Conservation (phyloP, 345 rosid genomes). For the Aquilaria malaccensis region DNA sequence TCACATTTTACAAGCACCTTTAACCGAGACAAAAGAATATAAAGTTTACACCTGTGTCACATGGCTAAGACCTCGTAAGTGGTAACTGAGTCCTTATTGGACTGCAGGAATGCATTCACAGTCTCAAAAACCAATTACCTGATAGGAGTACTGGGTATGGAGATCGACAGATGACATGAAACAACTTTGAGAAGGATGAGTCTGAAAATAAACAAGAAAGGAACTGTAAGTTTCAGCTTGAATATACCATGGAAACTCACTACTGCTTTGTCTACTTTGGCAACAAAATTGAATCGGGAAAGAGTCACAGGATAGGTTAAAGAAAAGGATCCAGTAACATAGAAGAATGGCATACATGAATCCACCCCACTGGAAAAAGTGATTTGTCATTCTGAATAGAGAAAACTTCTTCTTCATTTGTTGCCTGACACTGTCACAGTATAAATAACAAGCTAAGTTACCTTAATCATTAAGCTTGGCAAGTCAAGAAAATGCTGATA, state of each 20-base stretch:
- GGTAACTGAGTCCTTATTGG: too few species aligned
- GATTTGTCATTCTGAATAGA: conserved; percentile 70
- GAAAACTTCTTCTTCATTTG: conserved; percentile 74
- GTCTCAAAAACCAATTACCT: conserved; percentile 26
- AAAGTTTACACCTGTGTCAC: too few species aligned
- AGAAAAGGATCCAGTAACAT: not conserved
- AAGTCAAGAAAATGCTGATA: conserved; percentile 10
- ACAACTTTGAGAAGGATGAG: conserved; percentile 94
- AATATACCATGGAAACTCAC: not conserved
- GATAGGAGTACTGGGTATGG: conserved; percentile 87
- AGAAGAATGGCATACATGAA: conserved; percentile 50
- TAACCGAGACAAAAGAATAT: too few species aligned
- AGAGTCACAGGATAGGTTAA: not conserved
- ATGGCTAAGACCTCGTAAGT: too few species aligned
- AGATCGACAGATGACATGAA: conserved; percentile 91
- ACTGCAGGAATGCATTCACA: too few species aligned
- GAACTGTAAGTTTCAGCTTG: not conserved
- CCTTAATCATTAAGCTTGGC: conserved; percentile 8
- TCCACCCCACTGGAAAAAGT: conserved; percentile 84
- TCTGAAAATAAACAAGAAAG: conserved; percentile 38
- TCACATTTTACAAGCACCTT: too few species aligned
- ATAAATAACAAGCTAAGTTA: conserved; percentile 1
- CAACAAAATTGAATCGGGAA: conserved; percentile 1
- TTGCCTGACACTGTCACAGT: conserved; percentile 34
- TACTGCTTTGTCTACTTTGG: not conserved